Evolutionary conservation across 192 early-diverging fungal species (phyloP), one percentile per base, ranked within the genome.

Genomic region (Coemansia sp.): DNA sequence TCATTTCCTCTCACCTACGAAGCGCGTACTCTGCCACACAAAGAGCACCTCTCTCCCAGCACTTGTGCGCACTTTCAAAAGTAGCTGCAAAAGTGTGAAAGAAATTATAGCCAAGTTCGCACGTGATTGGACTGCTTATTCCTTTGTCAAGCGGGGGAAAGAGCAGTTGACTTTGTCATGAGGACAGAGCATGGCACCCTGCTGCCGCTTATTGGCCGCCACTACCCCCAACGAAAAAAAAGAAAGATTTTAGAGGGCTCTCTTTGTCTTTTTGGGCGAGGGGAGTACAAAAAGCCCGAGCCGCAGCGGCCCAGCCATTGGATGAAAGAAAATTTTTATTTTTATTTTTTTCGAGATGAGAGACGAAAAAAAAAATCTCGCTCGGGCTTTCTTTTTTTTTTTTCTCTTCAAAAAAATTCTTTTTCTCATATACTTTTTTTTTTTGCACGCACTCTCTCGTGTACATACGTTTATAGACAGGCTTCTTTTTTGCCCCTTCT

Each of bases 381-480:
- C 40, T 41, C 3, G 40, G 40, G 40, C 8, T 20, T 51, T 51
- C 5, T 24, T 51, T n/a, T n/a, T 51, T 24, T 51, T n/a, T n/a
- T 51, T n/a, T 51, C 20, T 20, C 8, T 51, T 51, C 49, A 47
- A 24, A 7, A n/a, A 8, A 20, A 27, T 27, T 27, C 24, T 22
- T 22, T 51, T 51, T 20, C 20, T 51, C 16, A 27, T 65, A 41
- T 41, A 41, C 40, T 65, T 47, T 65, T 27, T 65, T 27, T 55
- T 67, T 47, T 52, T 67, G 29, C 38, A 54, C 47, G 29, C 29
- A 31, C 49, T 51, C 2, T 51, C 20, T 51, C 20, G 15, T 20
- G 49, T 51, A 20, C 15, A 47, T 51, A 51, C 49, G 20, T 51
- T 22, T 51, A 51, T 51, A 51, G 49, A 51, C 49, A 51, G 24